Evolutionary conservation across 129 eudicot genomes (phyloP), one percentile per base, ranked within the genome.

Genomic region (Escallonia herrerae): DNA sequence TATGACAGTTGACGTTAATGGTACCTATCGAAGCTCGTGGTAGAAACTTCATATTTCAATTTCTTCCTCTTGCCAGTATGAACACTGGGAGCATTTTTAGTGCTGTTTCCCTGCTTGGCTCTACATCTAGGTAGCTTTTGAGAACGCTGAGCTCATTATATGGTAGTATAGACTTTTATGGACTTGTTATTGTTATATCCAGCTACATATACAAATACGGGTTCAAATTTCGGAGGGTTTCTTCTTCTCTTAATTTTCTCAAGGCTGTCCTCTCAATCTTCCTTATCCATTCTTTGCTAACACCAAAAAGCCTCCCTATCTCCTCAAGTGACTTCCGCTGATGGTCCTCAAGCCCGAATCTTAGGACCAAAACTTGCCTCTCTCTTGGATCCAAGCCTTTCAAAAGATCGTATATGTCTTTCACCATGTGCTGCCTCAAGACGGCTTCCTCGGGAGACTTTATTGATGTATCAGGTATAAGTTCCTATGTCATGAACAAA

Each of bases 271-370:
- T 84, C 67, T 91, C 95, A 77, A 87, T 76, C 77, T 77, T 75
- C 38, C 97, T 79, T 59, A 84, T 82, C 97, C 97, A 91, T 75
- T 91, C 97, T 81, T 87, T 91, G 76, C 94, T 91, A 22, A 91
- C 95, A 60, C 77, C 43, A 65, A 75, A 76, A 2, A 62, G 77
- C 75, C 76, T 77, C 38, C 97, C 97, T 12, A 91, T 84, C 70
- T 91, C 97, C 68, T 78, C 82, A 0, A 91, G 86, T 12, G 97
- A 84, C 75, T 78, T 82, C 55, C 87, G 62, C 40, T 76, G 89
- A 44, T 66, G 64, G 39, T 81, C 87, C 14, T 70, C 69, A 11
- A 91, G 87, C 57, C 97, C 97, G 15, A 75, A 85, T 51, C 95
- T 80, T 45, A 84, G 74, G 43, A 76, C 57, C 65, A 91, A 39